Conservation (phyloP, 148 eudicot genomes). For the Diospyros lotus region DNA sequence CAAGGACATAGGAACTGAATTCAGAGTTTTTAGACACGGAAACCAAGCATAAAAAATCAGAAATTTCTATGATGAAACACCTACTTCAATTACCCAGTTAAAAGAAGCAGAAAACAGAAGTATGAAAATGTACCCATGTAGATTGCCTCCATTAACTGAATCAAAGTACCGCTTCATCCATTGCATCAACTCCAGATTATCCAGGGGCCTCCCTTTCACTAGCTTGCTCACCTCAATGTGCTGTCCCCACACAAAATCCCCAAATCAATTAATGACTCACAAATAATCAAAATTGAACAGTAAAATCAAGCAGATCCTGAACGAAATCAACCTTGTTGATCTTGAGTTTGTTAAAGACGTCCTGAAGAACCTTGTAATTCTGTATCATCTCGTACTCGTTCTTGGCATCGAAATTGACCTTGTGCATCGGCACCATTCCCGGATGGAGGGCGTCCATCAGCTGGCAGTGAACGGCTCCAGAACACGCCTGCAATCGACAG, state of each 20-base stretch:
- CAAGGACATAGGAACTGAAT: too few relatives aligned
- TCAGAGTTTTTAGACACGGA: neutral
- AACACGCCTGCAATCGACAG: constrained; percentile 49
- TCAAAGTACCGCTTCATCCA: constrained; percentile 97
- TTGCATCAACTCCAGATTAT: constrained; percentile 93
- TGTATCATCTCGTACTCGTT: constrained; percentile 89
- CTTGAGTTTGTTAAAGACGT: constrained; percentile 84
- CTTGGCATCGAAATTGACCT: constrained; percentile 93
- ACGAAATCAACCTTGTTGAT: constrained; percentile 55
- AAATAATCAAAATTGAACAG: neutral
- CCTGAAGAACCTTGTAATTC: constrained; percentile 92
- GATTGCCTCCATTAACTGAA: constrained; percentile 52
- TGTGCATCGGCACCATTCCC: constrained; percentile 57
- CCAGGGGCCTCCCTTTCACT: constrained; percentile 78
- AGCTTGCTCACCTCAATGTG: constrained; percentile 90
- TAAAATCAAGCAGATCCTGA: neutral
- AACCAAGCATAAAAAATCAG: neutral
- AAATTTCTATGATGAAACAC: neutral
- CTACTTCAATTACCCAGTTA: neutral
- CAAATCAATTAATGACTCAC: neutral
- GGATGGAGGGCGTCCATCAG: constrained; percentile 89
- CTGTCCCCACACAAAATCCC: constrained; percentile 32
- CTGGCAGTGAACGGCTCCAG: constrained; percentile 95
- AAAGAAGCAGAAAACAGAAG: constrained; percentile 1
- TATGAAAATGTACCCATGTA: constrained; percentile 37